Conservation (phyloP, 2,329 filamentous ascomycete species). For the Bipolaris oryzae region DNA sequence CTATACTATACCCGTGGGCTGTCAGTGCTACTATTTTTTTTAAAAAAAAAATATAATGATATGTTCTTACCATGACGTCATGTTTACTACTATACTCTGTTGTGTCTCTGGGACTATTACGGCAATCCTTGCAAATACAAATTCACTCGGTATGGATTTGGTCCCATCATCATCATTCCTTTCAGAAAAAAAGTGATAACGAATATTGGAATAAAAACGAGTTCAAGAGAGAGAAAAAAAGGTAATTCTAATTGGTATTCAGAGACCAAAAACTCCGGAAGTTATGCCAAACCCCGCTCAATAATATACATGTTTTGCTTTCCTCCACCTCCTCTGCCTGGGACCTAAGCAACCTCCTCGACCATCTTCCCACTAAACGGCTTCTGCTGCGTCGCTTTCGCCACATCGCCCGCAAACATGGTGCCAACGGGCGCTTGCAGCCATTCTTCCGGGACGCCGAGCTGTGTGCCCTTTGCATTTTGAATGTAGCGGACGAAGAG, state of each 20-base stretch:
- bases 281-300: neutral
- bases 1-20: neutral
- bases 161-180: too few relatives aligned
- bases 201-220: neutral
- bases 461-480: constrained; percentile 62
- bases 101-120: too few relatives aligned
- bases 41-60: neutral
- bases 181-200: too few relatives aligned
- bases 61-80: neutral
- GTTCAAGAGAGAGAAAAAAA: neutral
- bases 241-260: neutral
- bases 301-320: constrained; percentile 1
- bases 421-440: constrained; percentile 66
- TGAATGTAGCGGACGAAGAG: constrained; percentile 74
- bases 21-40: neutral
- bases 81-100: too few relatives aligned
- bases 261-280: constrained; percentile 1
- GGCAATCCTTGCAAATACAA: too few relatives aligned
- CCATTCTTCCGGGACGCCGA: constrained; percentile 73
- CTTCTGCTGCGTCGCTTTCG: constrained; percentile 27
- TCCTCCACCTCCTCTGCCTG: neutral
- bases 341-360: constrained; percentile 41
- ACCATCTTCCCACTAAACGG: constrained; percentile 46
- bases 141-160: too few relatives aligned
- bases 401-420: constrained; percentile 56